Base-by-base conservation (phyloP, 768 basidiomycete species). In the Lyophyllum semitale region DNA sequence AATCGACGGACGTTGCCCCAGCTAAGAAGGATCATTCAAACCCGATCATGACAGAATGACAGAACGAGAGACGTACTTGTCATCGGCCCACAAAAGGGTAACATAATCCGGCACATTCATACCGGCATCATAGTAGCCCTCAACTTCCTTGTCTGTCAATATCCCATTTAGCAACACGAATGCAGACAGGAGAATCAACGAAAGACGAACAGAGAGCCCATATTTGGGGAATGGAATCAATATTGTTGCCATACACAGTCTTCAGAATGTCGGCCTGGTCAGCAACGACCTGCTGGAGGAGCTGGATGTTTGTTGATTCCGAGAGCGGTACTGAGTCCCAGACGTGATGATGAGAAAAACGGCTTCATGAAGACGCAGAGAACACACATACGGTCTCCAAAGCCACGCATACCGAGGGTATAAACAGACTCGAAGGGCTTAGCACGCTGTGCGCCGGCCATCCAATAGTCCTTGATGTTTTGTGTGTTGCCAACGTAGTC, bases 1-100 rank as follows among this genome's bases (percentile, higher is more conserved):
- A 81, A 82, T 20, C 88, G 80, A 32, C 85, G 82, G 47, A 89
- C 77, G 63, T 89, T 89, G 3, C 88, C 88, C 79, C 81, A 89
- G 68, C 84, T 84, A 48, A 11, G 18, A 22, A 48, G 4, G 52
- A 33, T 4, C 7, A 37, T 12, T 44, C 35, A 26, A 26, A 8
- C 51, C 23, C 2, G 38, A 11, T 18, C 47, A 22, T 22, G 12
- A 40, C 20, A 15, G 42, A 22, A 18, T 48, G 15, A 20, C 32
- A 52, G n/a, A n/a, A 27, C 45, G 12, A 30, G 18, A 8, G 35
- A 63, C 75, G 29, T 42, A 84, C 83, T 89, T 89, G 64, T 89
- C 89, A 58, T 91, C 89, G 1, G 87, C 72, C 87, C 86, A 88
- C 23, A 88, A 72, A 1, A 88, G 69, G 3, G 79, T 84, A n/a